Base-by-base conservation (phyloP, 345 rosid species). In the Eutrema yunnanense region DNA sequence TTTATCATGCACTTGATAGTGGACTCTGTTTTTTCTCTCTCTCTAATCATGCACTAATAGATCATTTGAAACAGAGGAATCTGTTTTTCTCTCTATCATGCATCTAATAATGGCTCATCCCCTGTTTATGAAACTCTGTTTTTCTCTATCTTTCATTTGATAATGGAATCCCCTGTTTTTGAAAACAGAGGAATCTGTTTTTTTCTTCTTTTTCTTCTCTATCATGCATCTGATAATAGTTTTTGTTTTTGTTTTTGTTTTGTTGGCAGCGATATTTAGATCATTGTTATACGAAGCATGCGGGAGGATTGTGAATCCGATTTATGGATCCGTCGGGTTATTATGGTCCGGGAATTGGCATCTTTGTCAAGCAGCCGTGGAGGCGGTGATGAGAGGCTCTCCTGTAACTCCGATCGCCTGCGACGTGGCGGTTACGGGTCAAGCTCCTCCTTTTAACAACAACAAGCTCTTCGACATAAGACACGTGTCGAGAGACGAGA, bases 271-370 rank as follows among this genome's bases (percentile, higher is more conserved):
- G 12, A 87, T 96, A 70, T 96, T 92, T 76, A 84, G 98, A 79
- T 96, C 99, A 3, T 84, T 96, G 87, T 72, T 96, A 37, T 92
- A 92, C 44, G 99, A 96, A 83, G 99, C 99, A 13, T 96, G 99
- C 36, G 99, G 99, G 14, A 80, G 99, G 77, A 88, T 96, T 13
- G 89, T 96, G 77, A 90, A 96, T 82, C 99, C 99, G 42, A 92
- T 96, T 33, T 90, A 88, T 37, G 99, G 99, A 14, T 96, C 99
- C 11, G 97, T 90, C 2, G 99, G 99, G 8, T 72, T 96, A 79
- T 69, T 96, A 57, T 88, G 92, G 94, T 90, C 98, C 0, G 98
- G 98, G 8, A 85, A 87, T 70, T 96, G 99, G 99, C 91, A 86
- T 43, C 96, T 90, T 43, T 96, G 99, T 75, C 97, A 96, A 71